Percentiles rank a stretch among this genome's conserved stretches.
Conservation (phyloP, 176 grass and related monocot species). For the Zizania latifolia region DNA sequence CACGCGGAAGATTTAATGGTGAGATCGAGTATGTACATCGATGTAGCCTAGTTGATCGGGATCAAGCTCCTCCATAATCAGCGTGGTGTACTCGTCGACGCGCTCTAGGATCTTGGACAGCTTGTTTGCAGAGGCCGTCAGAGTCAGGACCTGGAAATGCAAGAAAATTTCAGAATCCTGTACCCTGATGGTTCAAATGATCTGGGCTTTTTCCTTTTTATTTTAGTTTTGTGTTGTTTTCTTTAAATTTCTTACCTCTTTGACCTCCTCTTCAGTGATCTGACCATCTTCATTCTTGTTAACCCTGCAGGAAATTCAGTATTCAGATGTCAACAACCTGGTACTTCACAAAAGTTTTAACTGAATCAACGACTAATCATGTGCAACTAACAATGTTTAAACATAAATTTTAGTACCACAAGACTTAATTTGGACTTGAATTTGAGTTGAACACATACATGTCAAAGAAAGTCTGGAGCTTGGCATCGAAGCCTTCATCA, state of each 20-base stretch:
- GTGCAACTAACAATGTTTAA: not conserved
- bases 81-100: conserved; percentile 82
- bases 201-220: no score
- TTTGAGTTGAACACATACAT: conserved; percentile 46
- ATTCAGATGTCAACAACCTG: not conserved
- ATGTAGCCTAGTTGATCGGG: conserved; percentile 59
- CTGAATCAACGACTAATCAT: not conserved
- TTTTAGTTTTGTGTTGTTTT: no score
- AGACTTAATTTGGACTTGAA: not conserved
- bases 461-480: no score
- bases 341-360: not conserved
- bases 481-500: no score
- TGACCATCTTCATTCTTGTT: conserved; percentile 82
- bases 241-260: no score
- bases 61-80: conserved; percentile 94
- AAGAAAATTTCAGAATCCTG: conserved; percentile 6
- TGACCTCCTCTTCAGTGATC: conserved; percentile 72
- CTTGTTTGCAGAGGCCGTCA: conserved; percentile 86
- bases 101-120: conserved; percentile 79
- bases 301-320: conserved; percentile 53
- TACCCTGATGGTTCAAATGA: not conserved
- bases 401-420: not conserved
- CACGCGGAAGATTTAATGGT: not conserved
- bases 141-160: conserved; percentile 51
- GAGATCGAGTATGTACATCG: no score